Evolutionary conservation across 768 basidiomycete species (phyloP), one percentile per base, ranked within the genome.

Genomic region (Holtermannia corniformis): DNA sequence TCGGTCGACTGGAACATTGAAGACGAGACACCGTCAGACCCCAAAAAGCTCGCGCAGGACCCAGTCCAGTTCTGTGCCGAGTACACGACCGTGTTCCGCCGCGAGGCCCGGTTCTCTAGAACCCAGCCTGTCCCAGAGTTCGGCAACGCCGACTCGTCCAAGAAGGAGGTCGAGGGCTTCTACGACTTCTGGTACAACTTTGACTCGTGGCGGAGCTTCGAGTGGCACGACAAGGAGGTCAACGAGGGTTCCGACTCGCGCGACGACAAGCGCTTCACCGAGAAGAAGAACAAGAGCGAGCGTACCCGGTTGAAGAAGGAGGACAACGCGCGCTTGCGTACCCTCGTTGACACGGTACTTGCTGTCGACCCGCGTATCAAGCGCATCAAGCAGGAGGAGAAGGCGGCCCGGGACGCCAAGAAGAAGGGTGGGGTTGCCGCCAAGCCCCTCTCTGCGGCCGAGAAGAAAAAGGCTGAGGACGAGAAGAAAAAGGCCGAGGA

Each of bases 151-250:
- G 79, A 86, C 43, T 81, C 84, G 20, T 71, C 82, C 52, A 93
- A 95, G 74, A 79, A 80, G 59, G 80, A 81, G 51, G 92, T 96
- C 50, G 87, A 93, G 71, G 78, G 75, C 4, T 96, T 99, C 78
- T 99, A 99, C 77, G 86, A 96, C 73, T 95, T 93, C 74, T 99
- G 91, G 90, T 97, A 99, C 79, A 93, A 92, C 79, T 93, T 99
- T 74, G 93, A 96, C 73, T 87, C 85, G 61, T 99, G 93, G 93
- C 78, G 93, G 64, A 87, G 84, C 72, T 99, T 96, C 71, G 93
- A 99, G 75, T 96, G 90, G 78, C 77, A 86, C 60, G 93, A 99
- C 77, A 97, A 99, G 78, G 93, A 99, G 73, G 85, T 89, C 52
- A 93, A 96, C 72, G 93, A 99, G 75, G 93, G 93, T 11, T 88